Percentiles rank a stretch among this genome's conserved stretches.
Evolutionary conservation across 2,329 filamentous ascomycete species (phyloP).

Genomic region (Tricladium varicosporioides): DNA sequence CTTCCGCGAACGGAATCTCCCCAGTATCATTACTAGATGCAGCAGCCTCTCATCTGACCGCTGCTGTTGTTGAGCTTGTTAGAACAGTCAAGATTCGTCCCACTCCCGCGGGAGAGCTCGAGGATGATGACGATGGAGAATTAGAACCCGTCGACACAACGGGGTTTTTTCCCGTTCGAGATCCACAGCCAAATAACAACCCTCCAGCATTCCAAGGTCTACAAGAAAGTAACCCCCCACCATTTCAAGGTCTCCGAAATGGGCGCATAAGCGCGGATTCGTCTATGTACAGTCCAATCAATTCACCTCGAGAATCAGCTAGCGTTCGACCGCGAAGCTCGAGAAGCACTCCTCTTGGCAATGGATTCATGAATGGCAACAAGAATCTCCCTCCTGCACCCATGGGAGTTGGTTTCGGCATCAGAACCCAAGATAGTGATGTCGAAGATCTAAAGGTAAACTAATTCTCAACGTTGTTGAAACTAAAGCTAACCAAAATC

Average conservation of each 20-base stretch:
- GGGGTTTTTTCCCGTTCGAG: conserved; percentile 63
- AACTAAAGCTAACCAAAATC: conserved; percentile 21
- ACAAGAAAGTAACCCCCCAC: conserved; percentile 39
- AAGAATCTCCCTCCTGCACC: conserved; percentile 28
- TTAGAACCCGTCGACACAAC: conserved; percentile 66
- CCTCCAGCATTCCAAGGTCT: conserved; percentile 57
- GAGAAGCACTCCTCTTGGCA: conserved; percentile 20
- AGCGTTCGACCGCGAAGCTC: conserved; percentile 35
- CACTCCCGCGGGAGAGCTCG: conserved; percentile 73
- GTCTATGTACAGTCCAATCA: conserved; percentile 72
- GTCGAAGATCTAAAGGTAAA: conserved; percentile 61
- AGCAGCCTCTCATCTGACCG: conserved; percentile 84
- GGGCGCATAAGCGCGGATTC: conserved; percentile 63
- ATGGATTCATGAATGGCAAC: conserved; percentile 32
- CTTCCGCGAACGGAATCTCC: conserved; percentile 76
- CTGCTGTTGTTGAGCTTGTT: conserved; percentile 81
- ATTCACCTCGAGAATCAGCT: conserved; percentile 60
- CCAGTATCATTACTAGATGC: conserved; percentile 93
- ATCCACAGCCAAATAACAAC: conserved; percentile 31
- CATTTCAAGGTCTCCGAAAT: conserved; percentile 57
- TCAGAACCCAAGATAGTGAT: conserved; percentile 43
- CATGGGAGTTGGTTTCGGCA: conserved; percentile 40
- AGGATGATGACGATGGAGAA: conserved; percentile 70
- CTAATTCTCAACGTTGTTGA: neutral
- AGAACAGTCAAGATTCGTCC: conserved; percentile 79